phyloP scores from a whole-genome alignment of 345 rosid species.

The Triadica sebifera region DNA sequence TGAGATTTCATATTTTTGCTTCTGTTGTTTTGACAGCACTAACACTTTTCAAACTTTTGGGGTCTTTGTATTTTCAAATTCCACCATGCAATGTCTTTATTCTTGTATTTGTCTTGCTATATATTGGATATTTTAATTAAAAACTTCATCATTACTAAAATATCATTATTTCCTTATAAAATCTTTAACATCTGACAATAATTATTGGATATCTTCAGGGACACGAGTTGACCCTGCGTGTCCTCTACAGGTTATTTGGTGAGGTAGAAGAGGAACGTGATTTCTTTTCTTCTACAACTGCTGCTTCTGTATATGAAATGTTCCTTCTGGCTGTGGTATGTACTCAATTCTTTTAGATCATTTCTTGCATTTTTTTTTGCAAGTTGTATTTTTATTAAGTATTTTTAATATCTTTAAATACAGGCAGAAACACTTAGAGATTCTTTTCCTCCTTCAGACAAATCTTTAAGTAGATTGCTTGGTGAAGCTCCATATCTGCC shows the following conservation, averaged over 20 bases:
- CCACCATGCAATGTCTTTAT: background rate
- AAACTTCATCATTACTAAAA: background rate
- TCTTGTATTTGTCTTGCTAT: slow-evolving; percentile 9
- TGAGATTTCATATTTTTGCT: background rate
- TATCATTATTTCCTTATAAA: slow-evolving; percentile 5
- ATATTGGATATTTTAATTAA: background rate
- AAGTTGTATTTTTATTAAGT: background rate
- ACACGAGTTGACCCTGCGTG: slow-evolving; percentile 94
- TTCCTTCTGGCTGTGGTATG: slow-evolving; percentile 80
- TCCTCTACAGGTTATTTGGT: slow-evolving; percentile 88
- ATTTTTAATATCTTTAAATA: slow-evolving; percentile 18
- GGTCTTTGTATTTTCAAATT: background rate
- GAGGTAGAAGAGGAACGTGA: slow-evolving; percentile 96
- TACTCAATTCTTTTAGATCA: slow-evolving; percentile 21
- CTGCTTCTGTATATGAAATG: slow-evolving; percentile 81
- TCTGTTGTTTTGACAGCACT: background rate
- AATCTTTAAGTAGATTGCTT: slow-evolving; percentile 87
- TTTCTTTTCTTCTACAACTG: slow-evolving; percentile 87
- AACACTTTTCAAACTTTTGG: background rate
- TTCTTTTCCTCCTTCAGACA: slow-evolving; percentile 94
- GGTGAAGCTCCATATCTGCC: slow-evolving; percentile 92
- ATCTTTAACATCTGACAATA: slow-evolving; percentile 34
- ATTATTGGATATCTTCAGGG: slow-evolving; percentile 71
- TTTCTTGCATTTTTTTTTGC: slow-evolving; percentile 14
- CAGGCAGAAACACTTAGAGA: slow-evolving; percentile 94